Base-by-base conservation (phyloP, 1,284 basidiomycete species). In the Coniferiporia weirii region DNA sequence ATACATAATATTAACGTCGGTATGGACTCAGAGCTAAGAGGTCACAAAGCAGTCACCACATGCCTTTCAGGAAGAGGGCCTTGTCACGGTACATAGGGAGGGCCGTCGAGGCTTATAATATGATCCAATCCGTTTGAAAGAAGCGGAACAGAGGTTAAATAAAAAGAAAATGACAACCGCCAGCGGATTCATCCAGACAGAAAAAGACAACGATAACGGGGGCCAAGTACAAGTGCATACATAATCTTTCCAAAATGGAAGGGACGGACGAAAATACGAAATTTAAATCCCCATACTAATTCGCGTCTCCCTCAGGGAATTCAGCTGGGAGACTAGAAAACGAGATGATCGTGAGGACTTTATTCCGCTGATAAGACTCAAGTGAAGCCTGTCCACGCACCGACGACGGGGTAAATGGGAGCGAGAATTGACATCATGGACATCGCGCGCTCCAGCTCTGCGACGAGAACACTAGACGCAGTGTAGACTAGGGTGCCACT, bases 391-490 rank as follows among this genome's bases (percentile, higher is more conserved):
- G 8, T 27, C 27, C 27, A 47, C 58, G 40, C 22, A 60, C 59
- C 54, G 12, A 56, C 32, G 1, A 60, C 59, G 32, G 59, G 54
- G 32, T 52, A 60, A 15, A 56, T 47, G n/a, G 54, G 10, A 19
- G 48, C 13, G 13, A 60, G 48, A n/a, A 52, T 36, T 4, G 54
- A 32, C 12, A 60, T n/a, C 19, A 38, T 45, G 22, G 56, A 17
- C 55, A 61, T 47, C 10, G 50, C 20, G 17, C 60, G 49, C 46
- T 47, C 20, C 27, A 57, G 40, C 45, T 57, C 60, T 20, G 35
- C 51, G 15, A 44, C 38, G 10, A 61, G 50, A 15, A 49, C 50
- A 17, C 52, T 36, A 2, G 56, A 40, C n/a, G 52, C 22, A 20
- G 51, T 47, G 15, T 20, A 17, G 55, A 56, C 38, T 3, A 40